Percentiles rank a stretch among this genome's conserved stretches.
These are phyloP conservation scores for Rhizophagus sp. DNA, from an alignment of 192 early-diverging fungal genomes.

Conservation along the genomic window DNA sequence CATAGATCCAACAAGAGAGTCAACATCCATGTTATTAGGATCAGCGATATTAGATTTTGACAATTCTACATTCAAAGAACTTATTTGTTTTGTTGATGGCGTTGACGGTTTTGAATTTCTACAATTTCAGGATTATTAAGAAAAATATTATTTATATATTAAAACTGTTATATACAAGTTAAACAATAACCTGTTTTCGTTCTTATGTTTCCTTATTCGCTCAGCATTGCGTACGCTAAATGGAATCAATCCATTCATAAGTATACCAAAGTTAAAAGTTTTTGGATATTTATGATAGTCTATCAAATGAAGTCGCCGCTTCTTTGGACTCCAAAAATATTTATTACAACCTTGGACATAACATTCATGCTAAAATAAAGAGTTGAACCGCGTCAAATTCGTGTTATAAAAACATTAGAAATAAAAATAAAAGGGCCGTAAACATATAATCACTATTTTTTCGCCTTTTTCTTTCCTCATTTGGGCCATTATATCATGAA, in stretches of 20 bases:
- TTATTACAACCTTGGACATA: constrained; percentile 52
- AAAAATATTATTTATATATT: background rate
- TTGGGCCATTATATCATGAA: constrained; percentile 47
- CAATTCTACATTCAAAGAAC: background rate
- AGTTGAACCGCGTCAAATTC: background rate
- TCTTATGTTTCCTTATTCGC: constrained; percentile 5
- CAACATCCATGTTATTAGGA: background rate
- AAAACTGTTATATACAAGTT: background rate
- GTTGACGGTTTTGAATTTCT: background rate
- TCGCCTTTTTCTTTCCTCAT: constrained; percentile 52
- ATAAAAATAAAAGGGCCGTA: background rate
- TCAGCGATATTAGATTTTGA: background rate
- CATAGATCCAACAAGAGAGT: constrained; percentile 9
- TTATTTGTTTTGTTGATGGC: background rate
- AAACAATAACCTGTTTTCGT: background rate
- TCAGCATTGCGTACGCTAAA: constrained; percentile 21
- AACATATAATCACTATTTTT: constrained; percentile 41
- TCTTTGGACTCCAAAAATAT: constrained; percentile 38
- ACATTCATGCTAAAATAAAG: constrained; percentile 47
- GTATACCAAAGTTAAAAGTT: constrained; percentile 51
- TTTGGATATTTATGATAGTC: constrained; percentile 55
- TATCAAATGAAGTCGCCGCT: constrained; percentile 50
- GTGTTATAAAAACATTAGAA: background rate
- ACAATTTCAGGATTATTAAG: background rate
- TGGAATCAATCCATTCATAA: constrained; percentile 41